These are phyloP conservation scores for Limonium bicolor DNA, from an alignment of 148 eudicot species.

Conservation along the genomic window DNA sequence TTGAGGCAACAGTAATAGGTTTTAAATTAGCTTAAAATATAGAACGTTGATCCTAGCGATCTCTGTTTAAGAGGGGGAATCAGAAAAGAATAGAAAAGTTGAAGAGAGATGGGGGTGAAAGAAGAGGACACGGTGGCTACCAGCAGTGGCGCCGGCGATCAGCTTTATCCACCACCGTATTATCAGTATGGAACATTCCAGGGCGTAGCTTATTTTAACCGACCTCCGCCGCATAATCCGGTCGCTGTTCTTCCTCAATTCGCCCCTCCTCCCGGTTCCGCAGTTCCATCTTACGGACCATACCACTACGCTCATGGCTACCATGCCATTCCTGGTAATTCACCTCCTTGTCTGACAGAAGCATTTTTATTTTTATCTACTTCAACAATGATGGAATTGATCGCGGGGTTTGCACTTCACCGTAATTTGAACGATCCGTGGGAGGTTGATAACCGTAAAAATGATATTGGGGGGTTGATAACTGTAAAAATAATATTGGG, in stretches of 20 bases:
- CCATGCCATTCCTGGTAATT: constrained; percentile 43
- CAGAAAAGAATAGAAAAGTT: too few relatives aligned
- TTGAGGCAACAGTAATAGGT: too few relatives aligned
- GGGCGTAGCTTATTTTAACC: constrained; percentile 44
- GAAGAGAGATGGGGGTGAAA: constrained; percentile 16
- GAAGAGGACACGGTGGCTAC: constrained; percentile 17
- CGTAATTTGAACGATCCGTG: too few relatives aligned
- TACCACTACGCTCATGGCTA: constrained; percentile 42
- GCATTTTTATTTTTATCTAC: too few relatives aligned
- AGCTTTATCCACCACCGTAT: constrained; percentile 14
- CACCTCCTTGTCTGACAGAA: neutral
- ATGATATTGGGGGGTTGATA: too few relatives aligned
- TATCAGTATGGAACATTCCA: constrained; percentile 70
- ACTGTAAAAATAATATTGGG: too few relatives aligned
- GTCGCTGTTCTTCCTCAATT: constrained; percentile 66
- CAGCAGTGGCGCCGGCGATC: constrained; percentile 7
- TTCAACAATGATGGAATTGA: too few relatives aligned
- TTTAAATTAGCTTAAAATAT: too few relatives aligned
- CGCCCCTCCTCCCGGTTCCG: constrained; percentile 20
- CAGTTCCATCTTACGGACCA: constrained; percentile 8
- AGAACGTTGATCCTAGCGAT: too few relatives aligned
- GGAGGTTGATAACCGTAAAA: too few relatives aligned
- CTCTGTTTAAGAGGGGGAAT: too few relatives aligned
- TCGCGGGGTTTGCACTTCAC: too few relatives aligned
- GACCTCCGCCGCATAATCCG: constrained; percentile 27